These are phyloP conservation scores for Pichia nakasei DNA, from an alignment of 805 yeast species.

Conservation along the genomic window DNA sequence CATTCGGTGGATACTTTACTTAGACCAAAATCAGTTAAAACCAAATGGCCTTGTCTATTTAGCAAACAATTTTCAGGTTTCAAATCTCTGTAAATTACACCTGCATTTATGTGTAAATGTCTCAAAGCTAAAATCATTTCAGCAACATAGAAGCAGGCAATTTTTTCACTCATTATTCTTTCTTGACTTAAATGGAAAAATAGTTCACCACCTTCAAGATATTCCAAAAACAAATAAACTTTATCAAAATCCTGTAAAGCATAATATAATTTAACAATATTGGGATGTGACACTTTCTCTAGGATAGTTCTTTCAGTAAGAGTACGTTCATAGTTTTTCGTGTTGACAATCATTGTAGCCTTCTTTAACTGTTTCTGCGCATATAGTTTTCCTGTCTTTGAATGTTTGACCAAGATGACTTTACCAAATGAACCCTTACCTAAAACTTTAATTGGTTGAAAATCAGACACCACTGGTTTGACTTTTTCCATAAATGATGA, in stretches of 20 bases:
- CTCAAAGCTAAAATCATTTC: constrained; percentile 70
- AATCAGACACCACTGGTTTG: constrained; percentile 38
- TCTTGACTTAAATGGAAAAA: constrained; percentile 51
- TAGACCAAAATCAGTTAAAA: constrained; percentile 80
- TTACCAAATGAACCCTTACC: constrained; percentile 90
- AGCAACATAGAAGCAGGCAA: constrained; percentile 70
- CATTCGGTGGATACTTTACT: constrained; percentile 42
- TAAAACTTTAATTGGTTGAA: constrained; percentile 64
- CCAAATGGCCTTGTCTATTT: constrained; percentile 69
- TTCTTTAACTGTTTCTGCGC: constrained; percentile 84
- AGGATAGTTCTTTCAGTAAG: constrained; percentile 71
- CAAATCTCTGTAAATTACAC: constrained; percentile 79
- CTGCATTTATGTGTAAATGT: constrained; percentile 62
- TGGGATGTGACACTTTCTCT: constrained; percentile 65
- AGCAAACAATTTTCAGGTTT: constrained; percentile 86
- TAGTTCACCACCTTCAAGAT: constrained; percentile 84
- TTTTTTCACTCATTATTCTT: constrained; percentile 45
- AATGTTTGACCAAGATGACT: constrained; percentile 68
- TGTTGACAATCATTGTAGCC: constrained; percentile 61
- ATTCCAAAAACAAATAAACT: constrained; percentile 68
- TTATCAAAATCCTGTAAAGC: constrained; percentile 77
- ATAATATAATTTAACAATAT: constrained; percentile 71
- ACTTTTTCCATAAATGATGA: constrained; percentile 1
- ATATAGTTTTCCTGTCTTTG: constrained; percentile 50
- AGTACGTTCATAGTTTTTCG: constrained; percentile 60